phyloP scores from a whole-genome alignment of 495 filamentous ascomycete species.

The Xylaria scruposa region DNA sequence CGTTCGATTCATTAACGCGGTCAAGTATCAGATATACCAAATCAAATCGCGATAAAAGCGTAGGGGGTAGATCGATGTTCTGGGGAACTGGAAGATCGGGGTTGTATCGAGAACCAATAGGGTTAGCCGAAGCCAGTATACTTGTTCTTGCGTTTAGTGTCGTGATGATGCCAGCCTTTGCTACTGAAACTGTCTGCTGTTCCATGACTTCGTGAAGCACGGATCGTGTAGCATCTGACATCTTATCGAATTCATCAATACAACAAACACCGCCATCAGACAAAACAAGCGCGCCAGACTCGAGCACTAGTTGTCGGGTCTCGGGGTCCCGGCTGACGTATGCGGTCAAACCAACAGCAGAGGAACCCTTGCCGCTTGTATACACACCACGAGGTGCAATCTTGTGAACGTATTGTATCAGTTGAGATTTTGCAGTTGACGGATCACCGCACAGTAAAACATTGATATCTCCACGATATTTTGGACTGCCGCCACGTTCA shows the following conservation, averaged over 20 bases:
- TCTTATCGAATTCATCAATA: constrained; percentile 99
- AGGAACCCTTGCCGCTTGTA: constrained; percentile 96
- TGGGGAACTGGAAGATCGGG: constrained; percentile 93
- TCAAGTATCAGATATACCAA: constrained; percentile 96
- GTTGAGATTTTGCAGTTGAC: constrained; percentile 93
- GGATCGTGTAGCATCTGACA: constrained; percentile 94
- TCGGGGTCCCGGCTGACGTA: constrained; percentile 96
- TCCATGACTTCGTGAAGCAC: constrained; percentile 99
- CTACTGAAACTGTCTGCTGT: constrained; percentile 98
- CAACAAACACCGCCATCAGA: constrained; percentile 98
- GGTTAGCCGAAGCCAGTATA: constrained; percentile 95
- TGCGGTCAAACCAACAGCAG: constrained; percentile 96
- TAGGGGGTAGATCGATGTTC: constrained; percentile 97
- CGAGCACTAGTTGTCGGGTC: constrained; percentile 92
- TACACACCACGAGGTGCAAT: constrained; percentile 97
- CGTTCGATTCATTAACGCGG: constrained; percentile 84
- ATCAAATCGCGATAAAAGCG: constrained; percentile 93
- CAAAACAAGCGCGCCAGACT: constrained; percentile 93
- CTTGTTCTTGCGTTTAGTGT: constrained; percentile 94
- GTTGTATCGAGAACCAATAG: constrained; percentile 97
- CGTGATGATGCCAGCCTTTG: constrained; percentile 98
- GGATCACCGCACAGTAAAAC: constrained; percentile 95
- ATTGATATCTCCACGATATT: constrained; percentile 97
- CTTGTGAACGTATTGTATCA: constrained; percentile 93
- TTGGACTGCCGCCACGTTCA: constrained; percentile 92